These are phyloP conservation scores for Leccinum ochraceum DNA, from an alignment of 768 basidiomycete genomes.

Conservation along the genomic window DNA sequence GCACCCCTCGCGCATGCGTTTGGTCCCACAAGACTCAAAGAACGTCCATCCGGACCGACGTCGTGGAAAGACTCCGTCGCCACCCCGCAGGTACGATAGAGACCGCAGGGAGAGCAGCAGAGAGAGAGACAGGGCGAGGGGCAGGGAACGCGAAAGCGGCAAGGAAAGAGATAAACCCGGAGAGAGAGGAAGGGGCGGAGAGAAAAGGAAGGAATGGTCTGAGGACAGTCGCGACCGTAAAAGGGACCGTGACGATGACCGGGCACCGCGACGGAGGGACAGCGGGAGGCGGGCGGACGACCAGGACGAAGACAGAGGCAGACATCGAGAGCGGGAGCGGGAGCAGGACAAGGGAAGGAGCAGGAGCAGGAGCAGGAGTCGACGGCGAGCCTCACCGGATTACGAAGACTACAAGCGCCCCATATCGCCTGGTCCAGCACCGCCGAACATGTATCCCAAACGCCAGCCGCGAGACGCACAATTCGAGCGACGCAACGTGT, in stretches of 20 bases:
- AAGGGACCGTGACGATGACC: slow-evolving; percentile 3
- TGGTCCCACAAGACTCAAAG: slow-evolving; percentile 52
- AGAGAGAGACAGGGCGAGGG: slow-evolving; percentile 28
- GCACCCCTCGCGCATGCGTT: slow-evolving; percentile 69
- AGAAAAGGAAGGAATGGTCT: not conserved
- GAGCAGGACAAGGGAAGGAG: slow-evolving; percentile 17
- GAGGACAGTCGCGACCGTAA: slow-evolving; percentile 8
- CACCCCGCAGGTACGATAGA: slow-evolving; percentile 34
- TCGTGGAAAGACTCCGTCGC: slow-evolving; percentile 49
- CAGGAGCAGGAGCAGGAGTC: slow-evolving; percentile 14
- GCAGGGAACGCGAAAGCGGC: slow-evolving; percentile 18
- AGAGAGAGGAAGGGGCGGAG: not conserved
- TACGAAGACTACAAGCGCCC: slow-evolving; percentile 60
- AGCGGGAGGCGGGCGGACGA: slow-evolving; percentile 6
- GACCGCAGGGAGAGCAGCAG: slow-evolving; percentile 31
- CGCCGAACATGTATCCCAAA: slow-evolving; percentile 58
- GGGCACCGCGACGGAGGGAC: slow-evolving; percentile 7
- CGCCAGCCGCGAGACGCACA: slow-evolving; percentile 25
- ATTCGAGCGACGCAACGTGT: slow-evolving; percentile 31
- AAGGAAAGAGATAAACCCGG: slow-evolving; percentile 21
- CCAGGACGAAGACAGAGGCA: slow-evolving; percentile 23
- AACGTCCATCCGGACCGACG: slow-evolving; percentile 15
- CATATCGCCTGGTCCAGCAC: slow-evolving; percentile 37
- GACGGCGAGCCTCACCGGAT: slow-evolving; percentile 53
- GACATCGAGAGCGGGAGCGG: slow-evolving; percentile 25